A percentile compares a stretch with the other conserved stretches of the same genome.
phyloP scores from a whole-genome alignment of 768 basidiomycete genomes.

The Tricholoma saponaceum region DNA sequence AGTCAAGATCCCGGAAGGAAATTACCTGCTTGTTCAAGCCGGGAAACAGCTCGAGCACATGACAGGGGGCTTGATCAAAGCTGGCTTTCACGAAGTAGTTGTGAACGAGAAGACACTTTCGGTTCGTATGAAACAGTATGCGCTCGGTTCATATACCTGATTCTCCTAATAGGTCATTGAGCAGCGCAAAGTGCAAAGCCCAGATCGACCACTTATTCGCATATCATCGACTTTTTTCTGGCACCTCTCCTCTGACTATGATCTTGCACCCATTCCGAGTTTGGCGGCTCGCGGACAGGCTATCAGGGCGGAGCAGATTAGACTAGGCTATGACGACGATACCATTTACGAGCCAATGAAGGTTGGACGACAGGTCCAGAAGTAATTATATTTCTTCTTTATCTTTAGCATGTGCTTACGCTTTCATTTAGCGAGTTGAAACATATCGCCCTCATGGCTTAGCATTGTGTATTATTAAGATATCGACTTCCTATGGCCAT shows the following conservation, averaged over 20 bases:
- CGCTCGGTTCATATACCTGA: constrained; percentile 1
- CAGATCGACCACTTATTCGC: constrained; percentile 85
- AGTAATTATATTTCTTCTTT: constrained; percentile 37
- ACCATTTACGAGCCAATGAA: constrained; percentile 67
- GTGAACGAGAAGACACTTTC: constrained; percentile 77
- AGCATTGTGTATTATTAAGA: background rate
- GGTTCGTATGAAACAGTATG: constrained; percentile 33
- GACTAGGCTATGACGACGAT: constrained; percentile 38
- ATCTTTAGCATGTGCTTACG: constrained; percentile 2
- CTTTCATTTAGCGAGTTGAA: constrained; percentile 58
- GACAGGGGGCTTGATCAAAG: constrained; percentile 80
- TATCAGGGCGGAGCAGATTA: constrained; percentile 36
- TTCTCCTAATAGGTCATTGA: constrained; percentile 50
- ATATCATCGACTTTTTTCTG: constrained; percentile 97
- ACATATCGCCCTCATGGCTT: constrained; percentile 66
- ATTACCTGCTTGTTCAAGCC: constrained; percentile 87
- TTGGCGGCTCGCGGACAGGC: constrained; percentile 46
- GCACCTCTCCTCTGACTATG: constrained; percentile 85
- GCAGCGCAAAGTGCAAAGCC: constrained; percentile 48
- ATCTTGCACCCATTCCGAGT: constrained; percentile 60
- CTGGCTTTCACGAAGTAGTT: constrained; percentile 93
- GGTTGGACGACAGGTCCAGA: constrained; percentile 86
- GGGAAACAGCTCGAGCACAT: constrained; percentile 94
- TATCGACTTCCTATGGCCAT: background rate
- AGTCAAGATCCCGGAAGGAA: constrained; percentile 79